These are phyloP conservation scores for Delonix regia DNA, from an alignment of 306 rosid species.

Conservation along the genomic window DNA sequence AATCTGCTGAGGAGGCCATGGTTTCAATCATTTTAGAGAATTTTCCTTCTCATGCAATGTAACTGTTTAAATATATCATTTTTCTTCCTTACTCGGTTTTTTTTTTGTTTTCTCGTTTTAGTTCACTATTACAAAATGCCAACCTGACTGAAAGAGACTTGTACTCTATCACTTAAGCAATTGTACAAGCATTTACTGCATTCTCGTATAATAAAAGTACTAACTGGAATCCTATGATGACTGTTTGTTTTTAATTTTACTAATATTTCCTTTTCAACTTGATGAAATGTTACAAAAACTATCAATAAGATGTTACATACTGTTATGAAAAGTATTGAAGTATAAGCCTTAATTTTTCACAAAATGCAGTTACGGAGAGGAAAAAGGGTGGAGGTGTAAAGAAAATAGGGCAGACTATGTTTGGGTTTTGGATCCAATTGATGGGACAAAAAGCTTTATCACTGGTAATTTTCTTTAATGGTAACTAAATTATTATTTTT, in stretches of 20 bases:
- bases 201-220: background rate
- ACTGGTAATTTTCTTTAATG: constrained; percentile 60
- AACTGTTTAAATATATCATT: constrained; percentile 22
- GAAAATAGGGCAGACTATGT: constrained; percentile 74
- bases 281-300: constrained; percentile 5
- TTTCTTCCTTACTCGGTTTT: background rate
- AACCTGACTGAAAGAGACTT: background rate
- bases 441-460: constrained; percentile 93
- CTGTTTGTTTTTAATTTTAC: background rate
- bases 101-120: background rate
- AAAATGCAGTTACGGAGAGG: constrained; percentile 86
- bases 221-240: background rate
- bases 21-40: constrained; percentile 59
- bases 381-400: constrained; percentile 89
- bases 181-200: background rate
- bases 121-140: background rate
- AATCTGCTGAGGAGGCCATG: constrained; percentile 90
- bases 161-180: background rate
- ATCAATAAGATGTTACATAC: constrained; percentile 8
- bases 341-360: background rate
- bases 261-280: background rate
- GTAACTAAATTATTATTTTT: background rate
- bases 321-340: constrained; percentile 11
- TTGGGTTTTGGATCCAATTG: constrained; percentile 97
- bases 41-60: constrained; percentile 92